Conservation (phyloP, 2,329 filamentous ascomycete genomes). For the Trichophyton simii region DNA sequence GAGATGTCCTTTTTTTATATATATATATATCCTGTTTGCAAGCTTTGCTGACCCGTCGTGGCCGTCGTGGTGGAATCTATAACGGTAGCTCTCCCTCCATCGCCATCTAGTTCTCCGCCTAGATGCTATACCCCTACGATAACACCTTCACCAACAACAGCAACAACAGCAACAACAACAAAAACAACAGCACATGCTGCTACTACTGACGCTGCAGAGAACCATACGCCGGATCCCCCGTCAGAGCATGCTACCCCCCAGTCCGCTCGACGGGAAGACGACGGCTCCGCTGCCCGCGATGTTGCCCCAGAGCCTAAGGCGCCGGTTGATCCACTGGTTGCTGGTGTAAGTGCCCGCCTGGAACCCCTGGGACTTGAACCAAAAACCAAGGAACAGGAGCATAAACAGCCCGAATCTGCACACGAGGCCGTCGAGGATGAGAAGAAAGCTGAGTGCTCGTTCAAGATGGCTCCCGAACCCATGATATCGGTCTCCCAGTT, state of each 20-base stretch:
- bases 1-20: too few relatives aligned
- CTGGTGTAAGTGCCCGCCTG: not conserved
- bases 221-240: slow-evolving; percentile 9
- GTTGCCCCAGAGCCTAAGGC: slow-evolving; percentile 3
- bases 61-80: too few relatives aligned
- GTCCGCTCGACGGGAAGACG: not conserved
- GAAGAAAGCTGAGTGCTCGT: not conserved
- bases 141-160: not conserved
- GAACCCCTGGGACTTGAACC: not conserved
- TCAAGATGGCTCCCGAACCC: not conserved
- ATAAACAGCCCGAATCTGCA: not conserved
- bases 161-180: too few relatives aligned
- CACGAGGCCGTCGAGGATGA: not conserved
- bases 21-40: not conserved
- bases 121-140: slow-evolving; percentile 23
- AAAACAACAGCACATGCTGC: too few relatives aligned
- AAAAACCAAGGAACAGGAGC: not conserved
- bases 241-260: not conserved
- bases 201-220: slow-evolving; percentile 17
- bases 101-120: slow-evolving; percentile 21
- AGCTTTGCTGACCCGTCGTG: not conserved
- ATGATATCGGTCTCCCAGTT: slow-evolving; percentile 33
- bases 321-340: not conserved
- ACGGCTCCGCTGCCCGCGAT: not conserved
- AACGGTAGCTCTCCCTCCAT: slow-evolving; percentile 20